Base-by-base conservation (phyloP, 306 rosid genomes). In the Pyrus pyrifolia region DNA sequence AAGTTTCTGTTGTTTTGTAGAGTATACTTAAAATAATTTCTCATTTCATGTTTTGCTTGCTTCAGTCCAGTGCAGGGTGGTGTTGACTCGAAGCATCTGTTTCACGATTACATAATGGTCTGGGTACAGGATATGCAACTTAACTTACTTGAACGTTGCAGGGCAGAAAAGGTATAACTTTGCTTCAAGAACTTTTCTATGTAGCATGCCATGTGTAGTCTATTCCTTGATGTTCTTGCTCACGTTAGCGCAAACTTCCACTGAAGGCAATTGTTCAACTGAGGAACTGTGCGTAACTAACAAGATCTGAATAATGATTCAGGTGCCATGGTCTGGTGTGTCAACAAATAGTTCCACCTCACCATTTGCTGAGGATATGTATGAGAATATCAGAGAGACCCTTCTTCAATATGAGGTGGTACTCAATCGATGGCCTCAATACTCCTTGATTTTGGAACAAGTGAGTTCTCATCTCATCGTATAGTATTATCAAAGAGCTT, bases 311-410 rank as follows among this genome's bases (percentile, higher is more conserved):
- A 65, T 69, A 71, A 78, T 84, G 78, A 83, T 82, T 59, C 85
- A 95, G 98, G 93, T 90, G 67, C 97, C 97, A n/a, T 95, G 97
- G 98, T 87, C 96, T 73, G 98, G 98, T 76, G 97, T 89, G 67
- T 84, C 87, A 61, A 95, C 98, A 74, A 92, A 89, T 78, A 90
- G 90, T 83, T 90, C 97, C 49, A 95, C 92, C 65, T 90, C 98
- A 35, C 97, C 97, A 4, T 95, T 92, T 84, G 93, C 97, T 2
- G 98, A 92, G 90, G 89, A 90, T 74, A 89, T 95, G 93, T 95
- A 92, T n/a, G 97, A 95, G 79, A 88, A 90, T 79, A 87, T 89
- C 70, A 92, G 89, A 81, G 90, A 92, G 80, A 64, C 76, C 82
- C 96, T 95, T 11, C 72, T 82, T 75, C 90, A 81, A 44, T 95